Conservation (phyloP, 129 eudicot species). For the Glebionis coronaria region DNA sequence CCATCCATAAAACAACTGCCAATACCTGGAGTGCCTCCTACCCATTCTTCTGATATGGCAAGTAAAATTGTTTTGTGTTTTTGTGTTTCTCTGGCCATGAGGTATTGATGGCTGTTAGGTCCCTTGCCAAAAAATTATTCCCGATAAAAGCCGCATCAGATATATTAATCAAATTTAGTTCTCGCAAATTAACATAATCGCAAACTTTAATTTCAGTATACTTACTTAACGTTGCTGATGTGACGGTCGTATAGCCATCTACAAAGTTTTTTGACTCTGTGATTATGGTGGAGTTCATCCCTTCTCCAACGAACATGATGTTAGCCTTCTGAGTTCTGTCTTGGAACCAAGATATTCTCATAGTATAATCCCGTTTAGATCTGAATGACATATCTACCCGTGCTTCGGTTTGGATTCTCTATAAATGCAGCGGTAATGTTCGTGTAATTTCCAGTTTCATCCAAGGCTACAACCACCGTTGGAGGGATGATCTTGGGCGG, state of each 20-base stretch:
- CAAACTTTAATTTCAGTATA: too few relatives aligned
- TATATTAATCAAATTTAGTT: neutral
- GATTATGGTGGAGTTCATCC: slow-evolving; percentile 68
- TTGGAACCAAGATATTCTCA: slow-evolving; percentile 64
- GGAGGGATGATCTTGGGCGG: slow-evolving; percentile 26
- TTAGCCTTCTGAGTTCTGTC: slow-evolving; percentile 54
- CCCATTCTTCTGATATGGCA: too few relatives aligned
- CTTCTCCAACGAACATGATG: slow-evolving; percentile 73
- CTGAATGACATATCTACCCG: slow-evolving; percentile 38
- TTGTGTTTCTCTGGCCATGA: slow-evolving; percentile 79
- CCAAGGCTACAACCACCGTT: slow-evolving; percentile 48
- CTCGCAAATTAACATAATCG: too few relatives aligned
- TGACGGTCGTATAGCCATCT: slow-evolving; percentile 75
- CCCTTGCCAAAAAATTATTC: slow-evolving; percentile 69
- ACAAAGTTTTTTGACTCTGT: slow-evolving; percentile 52
- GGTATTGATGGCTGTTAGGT: slow-evolving; percentile 61
- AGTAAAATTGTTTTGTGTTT: too few relatives aligned
- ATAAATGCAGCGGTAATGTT: slow-evolving; percentile 50
- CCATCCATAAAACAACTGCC: too few relatives aligned
- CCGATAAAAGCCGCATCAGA: slow-evolving; percentile 70
- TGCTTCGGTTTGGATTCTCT: slow-evolving; percentile 37
- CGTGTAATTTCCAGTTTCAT: slow-evolving; percentile 57
- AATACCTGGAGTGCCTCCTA: too few relatives aligned
- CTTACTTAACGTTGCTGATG: slow-evolving; percentile 65
- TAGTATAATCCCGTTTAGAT: slow-evolving; percentile 58